Conservation (phyloP, 257 asterid genomes). For the Przewalskia tangutica region DNA sequence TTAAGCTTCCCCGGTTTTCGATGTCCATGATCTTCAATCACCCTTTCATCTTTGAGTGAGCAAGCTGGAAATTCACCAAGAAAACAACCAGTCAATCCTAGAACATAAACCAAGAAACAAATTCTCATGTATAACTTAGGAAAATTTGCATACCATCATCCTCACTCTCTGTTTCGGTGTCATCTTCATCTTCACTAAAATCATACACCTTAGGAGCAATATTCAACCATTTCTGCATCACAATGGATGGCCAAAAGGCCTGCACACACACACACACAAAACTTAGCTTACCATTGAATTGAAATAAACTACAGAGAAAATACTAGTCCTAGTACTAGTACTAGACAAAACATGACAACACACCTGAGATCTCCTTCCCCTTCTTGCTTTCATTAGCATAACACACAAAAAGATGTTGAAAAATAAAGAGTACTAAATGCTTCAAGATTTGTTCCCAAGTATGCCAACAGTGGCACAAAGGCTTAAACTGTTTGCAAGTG, state of each 20-base stretch:
- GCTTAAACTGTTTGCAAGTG: constrained; percentile 7
- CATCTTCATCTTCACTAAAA: constrained; percentile 91
- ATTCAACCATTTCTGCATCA: constrained; percentile 94
- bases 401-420: background rate
- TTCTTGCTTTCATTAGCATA: constrained; percentile 36
- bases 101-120: background rate
- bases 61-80: constrained; percentile 26
- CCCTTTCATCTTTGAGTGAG: constrained; percentile 44
- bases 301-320: background rate
- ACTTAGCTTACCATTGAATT: background rate
- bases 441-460: constrained; percentile 3
- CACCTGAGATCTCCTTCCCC: constrained; percentile 61
- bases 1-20: constrained; percentile 26
- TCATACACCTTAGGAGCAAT: constrained; percentile 65
- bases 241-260: constrained; percentile 88
- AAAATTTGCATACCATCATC: constrained; percentile 53
- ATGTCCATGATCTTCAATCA: constrained; percentile 27
- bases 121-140: background rate
- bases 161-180: constrained; percentile 72
- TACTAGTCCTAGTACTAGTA: background rate
- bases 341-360: background rate
- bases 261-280: constrained; percentile 11
- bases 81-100: background rate
- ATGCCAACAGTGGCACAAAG: background rate
- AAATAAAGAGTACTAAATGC: constrained; percentile 10